These are phyloP conservation scores for Prunus campanulata DNA, from an alignment of 306 rosid genomes.

Conservation along the genomic window DNA sequence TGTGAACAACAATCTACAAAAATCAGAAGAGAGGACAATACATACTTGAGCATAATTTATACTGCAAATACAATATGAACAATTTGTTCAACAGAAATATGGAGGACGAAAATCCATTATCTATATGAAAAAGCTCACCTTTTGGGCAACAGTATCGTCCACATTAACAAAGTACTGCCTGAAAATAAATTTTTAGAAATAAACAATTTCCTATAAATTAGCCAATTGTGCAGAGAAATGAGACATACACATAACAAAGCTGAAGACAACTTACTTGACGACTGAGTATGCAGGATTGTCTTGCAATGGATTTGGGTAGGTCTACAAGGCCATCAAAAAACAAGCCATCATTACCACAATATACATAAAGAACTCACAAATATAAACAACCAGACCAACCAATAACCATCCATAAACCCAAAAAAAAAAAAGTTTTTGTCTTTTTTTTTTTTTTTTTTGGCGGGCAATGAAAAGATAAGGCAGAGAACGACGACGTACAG, in stretches of 20 bases:
- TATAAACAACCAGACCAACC: neutral
- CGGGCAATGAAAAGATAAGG: neutral
- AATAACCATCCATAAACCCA: neutral
- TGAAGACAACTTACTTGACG: slow-evolving; percentile 57
- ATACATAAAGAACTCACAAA: neutral
- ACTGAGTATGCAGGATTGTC: slow-evolving; percentile 93
- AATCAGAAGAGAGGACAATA: neutral
- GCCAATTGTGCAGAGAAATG: neutral
- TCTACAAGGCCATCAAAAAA: slow-evolving; percentile 42
- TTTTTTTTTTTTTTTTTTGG: neutral
- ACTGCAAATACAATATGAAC: neutral
- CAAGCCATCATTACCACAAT: neutral
- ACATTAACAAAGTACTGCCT: slow-evolving; percentile 93
- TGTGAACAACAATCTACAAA: slow-evolving; percentile 73
- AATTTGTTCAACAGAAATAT: slow-evolving; percentile 5
- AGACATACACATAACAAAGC: neutral
- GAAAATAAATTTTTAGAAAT: slow-evolving; percentile 24
- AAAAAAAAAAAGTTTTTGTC: neutral
- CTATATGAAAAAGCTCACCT: slow-evolving; percentile 35
- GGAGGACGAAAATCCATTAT: neutral
- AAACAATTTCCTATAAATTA: slow-evolving; percentile 1
- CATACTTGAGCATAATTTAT: neutral
- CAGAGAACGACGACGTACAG: slow-evolving; percentile 44
- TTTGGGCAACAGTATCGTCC: slow-evolving; percentile 79
- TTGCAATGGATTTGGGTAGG: slow-evolving; percentile 80